Base-by-base conservation (phyloP, 2,329 filamentous ascomycete genomes). In the Fusarium ambrosium region DNA sequence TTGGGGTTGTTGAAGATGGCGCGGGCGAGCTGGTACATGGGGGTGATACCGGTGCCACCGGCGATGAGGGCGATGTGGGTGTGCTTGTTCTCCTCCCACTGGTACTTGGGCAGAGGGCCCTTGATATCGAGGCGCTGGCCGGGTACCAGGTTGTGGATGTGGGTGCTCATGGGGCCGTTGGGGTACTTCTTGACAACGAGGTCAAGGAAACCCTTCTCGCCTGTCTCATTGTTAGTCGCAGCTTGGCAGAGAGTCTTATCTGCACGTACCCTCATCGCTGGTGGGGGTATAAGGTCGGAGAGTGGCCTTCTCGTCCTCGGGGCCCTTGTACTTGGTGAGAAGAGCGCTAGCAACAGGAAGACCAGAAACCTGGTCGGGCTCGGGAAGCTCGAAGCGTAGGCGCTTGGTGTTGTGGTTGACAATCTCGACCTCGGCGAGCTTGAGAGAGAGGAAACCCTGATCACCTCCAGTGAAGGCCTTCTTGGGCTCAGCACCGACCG, bases 341-440 rank as follows among this genome's bases (percentile, higher is more conserved):
- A 99, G 85, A 55, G 95, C 95, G 89, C 94, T 98, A 68, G 96
- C 92, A 73, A 98, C 87, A 39, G 89, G 85, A 69, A 99, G 86
- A 53, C 97, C 97, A 68, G 94, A 96, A 63, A 97, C 92, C 85
- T 93, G 91, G 82, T 98, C 93, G 73, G 91, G 88, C 82, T 97
- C 94, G 18, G 94, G 94, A 51, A 98, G 91, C 80, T 92, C 91
- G 85, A 99, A 98, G 79, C 94, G 92, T 82, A 98, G 89, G 79
- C 90, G 92, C 91, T 98, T 98, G 79, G 95, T 97, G 89, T 98
- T 98, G 89, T 95, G 93, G 88, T 95, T 98, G 86, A 98, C 85
- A 55, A 88, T 85, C 85, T 97, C 93, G 60, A 95, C 89, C 66
- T 92, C 91, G 66, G 94, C 90, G 66, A 98, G 88, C 86, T 93